Evolutionary conservation across 225 moss, liverwort and hornwort species (phyloP).

Genomic region (Straminergon stramineum): DNA sequence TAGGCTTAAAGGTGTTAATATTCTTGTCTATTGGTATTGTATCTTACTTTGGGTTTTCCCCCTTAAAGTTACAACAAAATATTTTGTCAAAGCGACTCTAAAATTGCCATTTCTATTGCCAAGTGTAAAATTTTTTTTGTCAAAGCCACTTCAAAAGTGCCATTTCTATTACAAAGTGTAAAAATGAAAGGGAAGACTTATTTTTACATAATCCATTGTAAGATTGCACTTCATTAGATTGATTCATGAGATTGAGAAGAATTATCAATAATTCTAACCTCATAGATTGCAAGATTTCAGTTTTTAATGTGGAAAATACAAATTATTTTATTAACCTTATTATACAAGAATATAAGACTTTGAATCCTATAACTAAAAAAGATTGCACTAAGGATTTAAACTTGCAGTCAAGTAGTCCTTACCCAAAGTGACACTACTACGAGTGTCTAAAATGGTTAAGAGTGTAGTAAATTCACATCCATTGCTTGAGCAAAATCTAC

Average conservation of each 20-base stretch:
- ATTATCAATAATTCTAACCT: neutral
- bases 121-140: neutral
- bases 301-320: neutral
- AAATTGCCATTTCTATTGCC: neutral
- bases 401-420: neutral
- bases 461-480: neutral
- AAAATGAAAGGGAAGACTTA: neutral
- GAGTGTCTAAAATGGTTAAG: neutral
- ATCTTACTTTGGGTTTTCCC: neutral
- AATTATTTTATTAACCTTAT: neutral
- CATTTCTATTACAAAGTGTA: neutral
- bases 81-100: neutral
- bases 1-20: neutral
- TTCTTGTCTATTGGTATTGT: neutral
- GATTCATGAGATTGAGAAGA: neutral
- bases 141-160: neutral
- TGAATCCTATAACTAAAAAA: neutral
- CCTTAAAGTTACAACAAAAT: accelerated
- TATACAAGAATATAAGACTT: neutral
- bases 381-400: neutral
- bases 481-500: neutral
- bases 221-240: neutral
- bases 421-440: too few species aligned
- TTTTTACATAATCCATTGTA: neutral
- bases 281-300: neutral